Evolutionary conservation across 176 grass and related monocot genomes (phyloP), one percentile per base, ranked within the genome.

Genomic region (Oryza punctata): DNA sequence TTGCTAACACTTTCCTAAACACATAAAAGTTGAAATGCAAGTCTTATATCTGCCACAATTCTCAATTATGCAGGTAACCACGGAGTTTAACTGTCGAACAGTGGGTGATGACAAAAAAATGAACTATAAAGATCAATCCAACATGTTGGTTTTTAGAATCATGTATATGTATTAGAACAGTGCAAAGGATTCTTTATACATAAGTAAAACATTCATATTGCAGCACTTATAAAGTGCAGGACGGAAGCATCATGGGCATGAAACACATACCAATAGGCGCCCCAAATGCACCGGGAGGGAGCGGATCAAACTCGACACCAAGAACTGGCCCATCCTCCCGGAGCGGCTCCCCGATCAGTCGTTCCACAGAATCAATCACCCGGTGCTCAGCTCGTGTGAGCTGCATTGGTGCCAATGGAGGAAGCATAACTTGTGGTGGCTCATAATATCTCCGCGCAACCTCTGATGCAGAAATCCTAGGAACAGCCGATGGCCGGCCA

Each of bases 211-310:
- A 70, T 23, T 30, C 28, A 40, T 59, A 35, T 25, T 41, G 40
- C 10, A 28, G 25, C 28, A 85, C 6, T 27, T 59, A 18, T 50
- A 1, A 82, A 89, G 32, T 10, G 26, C n/a, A 79, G 44, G 5
- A 82, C 12, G 12, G 41, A 78, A 64, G 3, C 10, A 54, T 27
- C 3, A 65, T 18, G 49, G 54, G 19, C 40, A 67, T 49, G 83
- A 88, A 5, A 41, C 21, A 72, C 57, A 45, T 92, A 99, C 93
- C 93, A 67, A 99, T 88, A 69, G 97, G 97, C 12, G 89, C 89
- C 7, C 97, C 97, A 77, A 96, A 99, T 77, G 97, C 91, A 21
- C 93, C 97, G 67, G 97, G 93, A 66, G 97, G 97, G 30, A 92
- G 87, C 1, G 91, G 97, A 68, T 96, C 97, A 49, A 99, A 99